Percentiles rank a stretch among this genome's conserved stretches.
phyloP scores from a whole-genome alignment of 768 basidiomycete species.

The Mycena maculata region DNA sequence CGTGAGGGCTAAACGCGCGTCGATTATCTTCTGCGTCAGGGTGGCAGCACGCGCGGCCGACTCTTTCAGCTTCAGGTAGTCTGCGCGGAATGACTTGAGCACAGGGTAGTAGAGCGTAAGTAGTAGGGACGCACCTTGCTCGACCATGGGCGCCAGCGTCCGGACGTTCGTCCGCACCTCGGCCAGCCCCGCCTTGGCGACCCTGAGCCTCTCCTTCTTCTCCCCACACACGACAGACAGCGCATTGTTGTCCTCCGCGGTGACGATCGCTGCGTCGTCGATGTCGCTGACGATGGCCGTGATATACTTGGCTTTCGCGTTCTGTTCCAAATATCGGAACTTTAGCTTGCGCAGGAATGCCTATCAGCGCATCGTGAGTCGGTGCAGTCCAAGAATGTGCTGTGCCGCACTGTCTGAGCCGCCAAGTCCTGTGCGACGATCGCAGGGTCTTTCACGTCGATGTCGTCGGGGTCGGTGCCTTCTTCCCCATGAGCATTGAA shows the following conservation, averaged over 20 bases:
- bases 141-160: slow-evolving; percentile 73
- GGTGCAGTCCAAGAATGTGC: neutral
- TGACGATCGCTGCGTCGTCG: slow-evolving; percentile 78
- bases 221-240: slow-evolving; percentile 69
- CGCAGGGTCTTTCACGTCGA: slow-evolving; percentile 60
- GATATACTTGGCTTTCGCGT: slow-evolving; percentile 90
- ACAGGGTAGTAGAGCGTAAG: no score
- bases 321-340: slow-evolving; percentile 90
- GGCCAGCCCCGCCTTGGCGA: slow-evolving; percentile 69
- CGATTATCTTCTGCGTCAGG: slow-evolving; percentile 82
- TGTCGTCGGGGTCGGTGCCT: slow-evolving; percentile 49
- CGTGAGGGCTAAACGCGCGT: slow-evolving; percentile 82
- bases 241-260: slow-evolving; percentile 81
- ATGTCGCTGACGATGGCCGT: slow-evolving; percentile 88
- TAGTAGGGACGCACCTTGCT: slow-evolving; percentile 62
- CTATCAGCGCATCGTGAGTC: slow-evolving; percentile 47
- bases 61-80: slow-evolving; percentile 67
- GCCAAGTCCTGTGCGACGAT: slow-evolving; percentile 69
- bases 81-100: slow-evolving; percentile 45
- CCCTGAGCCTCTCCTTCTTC: slow-evolving; percentile 78
- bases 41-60: slow-evolving; percentile 64
- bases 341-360: slow-evolving; percentile 84
- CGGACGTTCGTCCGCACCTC: slow-evolving; percentile 73
- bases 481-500: slow-evolving; percentile 54
- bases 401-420: slow-evolving; percentile 65